Base-by-base conservation (phyloP, 495 filamentous ascomycete genomes). In the Penicillium fimorum region DNA sequence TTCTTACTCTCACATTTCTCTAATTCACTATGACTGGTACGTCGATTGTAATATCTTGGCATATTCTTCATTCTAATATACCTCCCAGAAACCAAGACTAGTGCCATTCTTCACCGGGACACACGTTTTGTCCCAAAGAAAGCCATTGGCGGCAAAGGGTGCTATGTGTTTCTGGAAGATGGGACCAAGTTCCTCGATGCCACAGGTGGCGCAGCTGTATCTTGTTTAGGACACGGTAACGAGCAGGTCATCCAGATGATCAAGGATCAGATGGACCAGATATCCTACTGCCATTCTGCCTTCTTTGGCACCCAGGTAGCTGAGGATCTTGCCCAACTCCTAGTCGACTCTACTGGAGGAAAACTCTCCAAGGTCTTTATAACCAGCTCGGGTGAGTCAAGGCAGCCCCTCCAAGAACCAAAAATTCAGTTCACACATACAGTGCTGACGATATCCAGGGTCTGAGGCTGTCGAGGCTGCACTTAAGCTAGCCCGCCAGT, bases 391-490 rank as follows among this genome's bases (percentile, higher is more conserved):
- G 88, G 87, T 87, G 59, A 56, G 76, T 67, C 11, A 33, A 9
- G 10, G 38, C 18, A 29, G n/a, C 35, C 35, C n/a, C n/a, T n/a
- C 15, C 15, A 38, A 17, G 35, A 38, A 38, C 35, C 35, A n/a
- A 17, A 38, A 9, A 3, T 38, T n/a, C 15, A 29, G 29, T 37
- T 35, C 47, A 15, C 47, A 37, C n/a, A 3, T n/a, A 17, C 35
- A 38, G 15, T 38, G 35, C 35, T 38, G 35, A 38, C 2, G 15
- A 15, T 38, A 13, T 57, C 2, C 57, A 86, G 86, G 87, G 4
- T 86, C 82, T 33, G 88, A 91, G 72, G 87, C 87, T 8, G 79
- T 88, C 48, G 88, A 92, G 61, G 83, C 83, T 5, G 82, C 87
- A 9, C 66, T 88, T 48, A 89, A 89, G 58, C 63, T 88, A 5